phyloP scores from a whole-genome alignment of 73 alveolate species.

The Tetrahymena elliotti region DNA sequence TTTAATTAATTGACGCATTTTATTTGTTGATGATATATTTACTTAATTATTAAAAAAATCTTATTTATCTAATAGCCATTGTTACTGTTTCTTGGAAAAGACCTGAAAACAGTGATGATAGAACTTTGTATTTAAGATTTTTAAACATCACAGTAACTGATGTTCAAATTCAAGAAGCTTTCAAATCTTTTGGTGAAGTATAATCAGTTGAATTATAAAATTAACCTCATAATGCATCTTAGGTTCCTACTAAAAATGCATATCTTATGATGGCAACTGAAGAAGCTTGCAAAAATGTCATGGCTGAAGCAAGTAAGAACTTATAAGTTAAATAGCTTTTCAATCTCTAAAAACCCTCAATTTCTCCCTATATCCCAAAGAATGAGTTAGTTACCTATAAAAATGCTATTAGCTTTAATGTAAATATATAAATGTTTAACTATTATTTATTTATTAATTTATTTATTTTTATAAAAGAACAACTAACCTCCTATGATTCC shows the following conservation, averaged over 20 bases:
- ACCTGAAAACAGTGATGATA: not conserved
- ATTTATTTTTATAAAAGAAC: no score
- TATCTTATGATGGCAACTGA: not conserved
- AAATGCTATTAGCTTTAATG: not conserved
- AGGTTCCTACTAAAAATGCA: not conserved
- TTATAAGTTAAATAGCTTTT: not conserved
- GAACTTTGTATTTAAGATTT: not conserved
- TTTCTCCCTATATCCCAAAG: not conserved
- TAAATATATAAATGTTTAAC: not conserved
- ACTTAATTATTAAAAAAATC: no score
- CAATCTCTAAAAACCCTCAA: not conserved
- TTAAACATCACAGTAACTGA: not conserved
- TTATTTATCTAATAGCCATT: not conserved
- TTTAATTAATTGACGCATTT: no score
- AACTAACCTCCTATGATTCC: no score
- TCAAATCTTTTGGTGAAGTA: not conserved
- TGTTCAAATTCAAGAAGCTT: not conserved
- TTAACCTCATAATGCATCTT: not conserved
- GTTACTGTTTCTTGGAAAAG: not conserved
- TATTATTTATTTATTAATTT: no score
- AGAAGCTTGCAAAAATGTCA: not conserved
- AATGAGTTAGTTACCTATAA: not conserved
- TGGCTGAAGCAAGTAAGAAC: not conserved
- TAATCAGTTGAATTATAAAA: not conserved
- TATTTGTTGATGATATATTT: no score